These are phyloP conservation scores for Bruguiera sexangula DNA, from an alignment of 345 rosid species.

Conservation along the genomic window DNA sequence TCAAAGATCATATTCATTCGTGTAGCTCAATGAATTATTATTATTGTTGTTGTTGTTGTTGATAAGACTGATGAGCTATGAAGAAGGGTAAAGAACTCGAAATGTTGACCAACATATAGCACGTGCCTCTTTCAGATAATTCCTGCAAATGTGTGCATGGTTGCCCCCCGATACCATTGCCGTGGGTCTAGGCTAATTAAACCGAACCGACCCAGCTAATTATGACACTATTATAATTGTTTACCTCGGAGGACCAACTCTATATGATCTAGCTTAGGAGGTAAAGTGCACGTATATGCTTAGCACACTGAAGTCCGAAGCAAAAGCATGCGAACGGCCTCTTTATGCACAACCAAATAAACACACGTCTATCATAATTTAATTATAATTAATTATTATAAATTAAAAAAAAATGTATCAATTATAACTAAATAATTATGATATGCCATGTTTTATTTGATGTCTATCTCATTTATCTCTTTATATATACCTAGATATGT, in stretches of 20 bases:
- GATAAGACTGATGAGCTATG: too few species aligned
- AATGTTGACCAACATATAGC: background rate
- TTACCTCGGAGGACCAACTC: background rate
- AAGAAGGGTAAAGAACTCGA: too few species aligned
- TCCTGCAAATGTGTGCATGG: background rate
- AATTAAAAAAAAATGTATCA: too few species aligned
- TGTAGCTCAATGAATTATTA: too few species aligned
- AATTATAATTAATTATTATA: too few species aligned
- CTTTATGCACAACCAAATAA: background rate
- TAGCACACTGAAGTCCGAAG: background rate
- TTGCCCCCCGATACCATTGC: background rate
- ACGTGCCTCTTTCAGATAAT: conserved; percentile 7
- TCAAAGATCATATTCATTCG: too few species aligned
- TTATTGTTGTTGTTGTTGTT: too few species aligned
- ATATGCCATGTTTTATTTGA: too few species aligned
- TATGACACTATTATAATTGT: background rate
- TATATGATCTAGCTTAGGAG: conserved; percentile 22
- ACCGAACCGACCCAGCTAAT: conserved; percentile 7
- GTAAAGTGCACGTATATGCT: conserved; percentile 13
- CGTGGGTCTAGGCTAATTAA: conserved; percentile 1
- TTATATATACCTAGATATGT: background rate
- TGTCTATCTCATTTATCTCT: too few species aligned
- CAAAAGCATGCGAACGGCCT: conserved; percentile 13
- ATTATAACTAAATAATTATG: too few species aligned
- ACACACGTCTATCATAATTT: too few species aligned